A percentile compares a stretch with the other conserved stretches of the same genome.
Conservation (phyloP, 2,329 filamentous ascomycete genomes). For the Lachnellula subtilissima region DNA sequence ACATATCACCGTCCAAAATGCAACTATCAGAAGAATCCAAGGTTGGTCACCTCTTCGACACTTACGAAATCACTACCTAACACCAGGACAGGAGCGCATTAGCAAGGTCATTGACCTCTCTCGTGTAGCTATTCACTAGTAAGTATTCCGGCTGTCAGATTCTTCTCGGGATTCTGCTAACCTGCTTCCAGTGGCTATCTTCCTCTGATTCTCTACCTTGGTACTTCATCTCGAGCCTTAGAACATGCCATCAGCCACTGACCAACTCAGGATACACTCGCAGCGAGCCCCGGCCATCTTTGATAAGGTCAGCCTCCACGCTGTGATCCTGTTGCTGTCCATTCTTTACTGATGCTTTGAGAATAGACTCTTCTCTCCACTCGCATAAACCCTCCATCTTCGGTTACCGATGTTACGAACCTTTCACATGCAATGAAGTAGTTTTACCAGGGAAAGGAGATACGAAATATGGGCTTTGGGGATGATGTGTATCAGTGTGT, state of each 20-base stretch:
- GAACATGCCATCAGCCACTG: conserved; percentile 11
- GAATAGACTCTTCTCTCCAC: conserved; percentile 56
- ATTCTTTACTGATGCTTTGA: conserved; percentile 22
- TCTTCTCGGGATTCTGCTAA: conserved; percentile 31
- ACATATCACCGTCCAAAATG: conserved; percentile 24
- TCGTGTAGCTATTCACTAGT: conserved; percentile 94
- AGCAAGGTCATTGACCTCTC: conserved; percentile 93
- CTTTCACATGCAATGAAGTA: conserved; percentile 1
- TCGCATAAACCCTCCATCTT: conserved; percentile 43
- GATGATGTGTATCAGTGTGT: conserved; percentile 9
- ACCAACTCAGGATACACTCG: conserved; percentile 72
- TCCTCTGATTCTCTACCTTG: conserved; percentile 93
- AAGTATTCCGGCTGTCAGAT: conserved; percentile 35
- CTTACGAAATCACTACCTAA: conserved; percentile 15
- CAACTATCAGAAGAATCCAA: conserved; percentile 93
- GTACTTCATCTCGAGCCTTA: conserved; percentile 45
- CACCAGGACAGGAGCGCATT: conserved; percentile 76
- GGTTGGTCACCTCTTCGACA: conserved; percentile 45
- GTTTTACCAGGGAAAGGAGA: background rate
- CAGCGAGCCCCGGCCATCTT: conserved; percentile 82
- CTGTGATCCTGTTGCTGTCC: background rate
- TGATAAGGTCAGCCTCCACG: conserved; percentile 56
- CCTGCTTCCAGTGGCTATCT: conserved; percentile 72
- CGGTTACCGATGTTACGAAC: conserved; percentile 7
- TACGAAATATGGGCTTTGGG: background rate